Evolutionary conservation across 768 basidiomycete genomes (phyloP).

Genomic region (Boletellus ananiceps): DNA sequence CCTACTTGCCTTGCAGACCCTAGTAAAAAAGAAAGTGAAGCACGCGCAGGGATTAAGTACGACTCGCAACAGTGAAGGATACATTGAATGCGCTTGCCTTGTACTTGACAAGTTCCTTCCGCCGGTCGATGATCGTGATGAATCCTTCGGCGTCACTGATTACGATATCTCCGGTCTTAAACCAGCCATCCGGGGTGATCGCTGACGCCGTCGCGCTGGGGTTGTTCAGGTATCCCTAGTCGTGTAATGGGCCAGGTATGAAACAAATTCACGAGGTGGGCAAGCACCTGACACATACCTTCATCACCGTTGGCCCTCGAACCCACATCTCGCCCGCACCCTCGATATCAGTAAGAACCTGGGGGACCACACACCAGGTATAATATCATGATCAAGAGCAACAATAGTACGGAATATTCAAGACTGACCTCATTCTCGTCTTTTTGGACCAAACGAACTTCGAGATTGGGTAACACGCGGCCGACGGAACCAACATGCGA

Average conservation of each 20-base stretch:
- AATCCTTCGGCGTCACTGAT: slow-evolving; percentile 63
- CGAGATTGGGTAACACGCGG: slow-evolving; percentile 64
- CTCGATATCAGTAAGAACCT: slow-evolving; percentile 26
- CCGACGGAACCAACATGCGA: slow-evolving; percentile 66
- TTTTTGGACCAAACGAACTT: slow-evolving; percentile 66
- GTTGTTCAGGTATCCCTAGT: slow-evolving; percentile 73
- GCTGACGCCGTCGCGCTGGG: slow-evolving; percentile 59
- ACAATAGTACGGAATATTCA: no score
- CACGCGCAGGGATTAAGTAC: neutral
- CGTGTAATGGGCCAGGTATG: neutral
- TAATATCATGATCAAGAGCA: neutral
- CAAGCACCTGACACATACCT: slow-evolving; percentile 35
- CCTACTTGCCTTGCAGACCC: slow-evolving; percentile 67
- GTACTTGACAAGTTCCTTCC: slow-evolving; percentile 75
- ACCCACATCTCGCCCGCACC: slow-evolving; percentile 80
- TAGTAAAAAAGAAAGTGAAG: slow-evolving; percentile 20
- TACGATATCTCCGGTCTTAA: slow-evolving; percentile 86
- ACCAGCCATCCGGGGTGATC: slow-evolving; percentile 74
- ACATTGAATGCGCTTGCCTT: slow-evolving; percentile 36
- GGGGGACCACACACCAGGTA: neutral
- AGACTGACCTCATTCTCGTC: slow-evolving; percentile 44
- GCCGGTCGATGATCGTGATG: slow-evolving; percentile 69
- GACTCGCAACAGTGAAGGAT: neutral
- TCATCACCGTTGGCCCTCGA: slow-evolving; percentile 76
- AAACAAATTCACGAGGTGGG: no score